phyloP scores from a whole-genome alignment of 495 filamentous ascomycete species.

The Daldinia decipiens region DNA sequence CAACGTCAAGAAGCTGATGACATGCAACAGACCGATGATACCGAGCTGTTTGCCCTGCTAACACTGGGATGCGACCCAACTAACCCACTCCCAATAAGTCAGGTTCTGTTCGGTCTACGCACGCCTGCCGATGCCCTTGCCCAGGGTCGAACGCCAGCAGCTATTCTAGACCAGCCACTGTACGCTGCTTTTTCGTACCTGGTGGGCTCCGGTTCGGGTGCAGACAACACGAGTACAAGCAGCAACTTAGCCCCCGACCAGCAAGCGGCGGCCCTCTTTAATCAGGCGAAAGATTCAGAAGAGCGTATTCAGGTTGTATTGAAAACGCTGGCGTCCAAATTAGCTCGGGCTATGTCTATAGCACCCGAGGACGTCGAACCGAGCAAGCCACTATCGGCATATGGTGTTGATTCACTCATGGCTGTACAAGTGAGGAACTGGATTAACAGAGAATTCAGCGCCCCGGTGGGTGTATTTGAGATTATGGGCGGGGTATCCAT shows the following conservation, averaged over 20 bases:
- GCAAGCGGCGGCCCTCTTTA: conserved; percentile 25
- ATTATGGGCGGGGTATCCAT: conserved; percentile 51
- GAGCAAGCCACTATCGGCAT: conserved; percentile 47
- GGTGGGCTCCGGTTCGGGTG: conserved; percentile 10
- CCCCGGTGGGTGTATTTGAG: conserved; percentile 57
- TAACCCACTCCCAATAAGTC: conserved; percentile 15
- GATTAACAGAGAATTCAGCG: conserved; percentile 56
- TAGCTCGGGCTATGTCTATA: conserved; percentile 48
- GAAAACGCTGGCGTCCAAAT: conserved; percentile 40
- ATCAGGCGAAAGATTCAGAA: conserved; percentile 24
- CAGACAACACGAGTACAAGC: background rate
- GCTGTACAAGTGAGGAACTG: conserved; percentile 68
- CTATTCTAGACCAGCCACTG: conserved; percentile 36
- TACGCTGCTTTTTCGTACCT: conserved; percentile 38
- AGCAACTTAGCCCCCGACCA: background rate
- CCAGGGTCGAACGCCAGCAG: conserved; percentile 23
- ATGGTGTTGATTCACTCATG: conserved; percentile 65
- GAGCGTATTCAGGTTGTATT: conserved; percentile 45
- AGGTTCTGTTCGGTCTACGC: conserved; percentile 39
- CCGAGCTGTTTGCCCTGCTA: conserved; percentile 45
- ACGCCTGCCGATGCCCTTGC: conserved; percentile 20
- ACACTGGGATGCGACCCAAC: conserved; percentile 42
- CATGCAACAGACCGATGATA: conserved; percentile 34
- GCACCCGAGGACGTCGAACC: conserved; percentile 49
- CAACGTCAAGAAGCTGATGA: conserved; percentile 18